Evolutionary conservation across 2,329 filamentous ascomycete species (phyloP).

Genomic region (Epichloe uncinata): DNA sequence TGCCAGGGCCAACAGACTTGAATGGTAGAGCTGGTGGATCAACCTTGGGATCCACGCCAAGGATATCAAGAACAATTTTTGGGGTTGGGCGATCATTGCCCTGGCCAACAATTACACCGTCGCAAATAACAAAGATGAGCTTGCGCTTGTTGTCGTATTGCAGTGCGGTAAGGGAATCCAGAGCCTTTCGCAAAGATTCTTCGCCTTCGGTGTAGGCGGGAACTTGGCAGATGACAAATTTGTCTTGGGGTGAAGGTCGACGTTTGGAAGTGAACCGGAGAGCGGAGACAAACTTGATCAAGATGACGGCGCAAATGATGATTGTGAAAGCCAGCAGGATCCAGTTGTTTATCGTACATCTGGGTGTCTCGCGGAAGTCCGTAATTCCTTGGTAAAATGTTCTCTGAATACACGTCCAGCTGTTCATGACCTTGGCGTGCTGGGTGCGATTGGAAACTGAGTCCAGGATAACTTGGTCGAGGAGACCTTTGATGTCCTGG

Average conservation of each 20-base stretch:
- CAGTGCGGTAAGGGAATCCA: conserved; percentile 87
- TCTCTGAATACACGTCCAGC: conserved; percentile 68
- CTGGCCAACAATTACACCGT: conserved; percentile 90
- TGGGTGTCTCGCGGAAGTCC: conserved; percentile 67
- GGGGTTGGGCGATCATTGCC: conserved; percentile 95
- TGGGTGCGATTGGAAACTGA: conserved; percentile 37
- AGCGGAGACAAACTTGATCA: conserved; percentile 82
- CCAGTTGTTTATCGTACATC: conserved; percentile 83
- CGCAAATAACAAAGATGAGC: conserved; percentile 89
- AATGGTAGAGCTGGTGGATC: conserved; percentile 90
- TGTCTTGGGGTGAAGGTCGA: conserved; percentile 82
- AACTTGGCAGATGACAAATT: conserved; percentile 97
- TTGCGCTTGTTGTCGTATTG: conserved; percentile 98
- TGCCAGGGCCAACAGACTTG: conserved; percentile 80
- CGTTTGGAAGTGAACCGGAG: conserved; percentile 89
- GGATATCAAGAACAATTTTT: conserved; percentile 93
- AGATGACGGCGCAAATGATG: conserved; percentile 65
- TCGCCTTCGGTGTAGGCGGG: conserved; percentile 97
- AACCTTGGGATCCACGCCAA: conserved; percentile 92
- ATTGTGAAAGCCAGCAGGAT: conserved; percentile 80
- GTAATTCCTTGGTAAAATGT: conserved; percentile 70
- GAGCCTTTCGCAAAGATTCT: conserved; percentile 80
- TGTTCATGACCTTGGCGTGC: conserved; percentile 43
- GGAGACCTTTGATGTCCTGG: conserved; percentile 57
- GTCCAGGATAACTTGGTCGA: conserved; percentile 40